A percentile compares a stretch with the other conserved stretches of the same genome.
phyloP scores from a whole-genome alignment of 192 early-diverging fungal genomes.

The Diversispora eburnea region DNA sequence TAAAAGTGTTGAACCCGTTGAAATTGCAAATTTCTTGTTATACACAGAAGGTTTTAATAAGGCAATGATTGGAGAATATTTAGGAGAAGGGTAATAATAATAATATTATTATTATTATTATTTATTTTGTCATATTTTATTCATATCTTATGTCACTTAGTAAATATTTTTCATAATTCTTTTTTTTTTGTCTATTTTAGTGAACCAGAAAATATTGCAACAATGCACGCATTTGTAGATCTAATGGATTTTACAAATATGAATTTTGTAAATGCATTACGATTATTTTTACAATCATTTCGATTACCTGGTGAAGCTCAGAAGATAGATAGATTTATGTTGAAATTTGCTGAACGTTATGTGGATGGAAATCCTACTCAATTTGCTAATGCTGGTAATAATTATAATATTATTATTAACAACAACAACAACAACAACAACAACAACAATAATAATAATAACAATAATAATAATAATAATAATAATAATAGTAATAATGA shows the following conservation, averaged over 20 bases:
- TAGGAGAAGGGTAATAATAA: slow-evolving; percentile 81
- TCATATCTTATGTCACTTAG: background rate
- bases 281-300: slow-evolving; percentile 83
- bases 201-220: slow-evolving; percentile 84
- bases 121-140: slow-evolving; percentile 4
- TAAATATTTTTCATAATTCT: slow-evolving; percentile 2
- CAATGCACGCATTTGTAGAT: slow-evolving; percentile 98
- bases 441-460: too few relatives aligned
- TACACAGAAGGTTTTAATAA: slow-evolving; percentile 82
- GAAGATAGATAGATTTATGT: slow-evolving; percentile 96
- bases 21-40: slow-evolving; percentile 74
- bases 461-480: too few relatives aligned
- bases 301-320: slow-evolving; percentile 90
- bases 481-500: too few relatives aligned
- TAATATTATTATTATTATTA: background rate
- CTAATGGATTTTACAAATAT: slow-evolving; percentile 73
- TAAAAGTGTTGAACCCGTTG: slow-evolving; percentile 57
- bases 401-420: too few relatives aligned
- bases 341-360: slow-evolving; percentile 94
- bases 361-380: slow-evolving; percentile 74
- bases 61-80: slow-evolving; percentile 84
- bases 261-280: slow-evolving; percentile 76
- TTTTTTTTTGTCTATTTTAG: slow-evolving; percentile 31
- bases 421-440: too few relatives aligned
- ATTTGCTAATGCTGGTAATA: slow-evolving; percentile 82